Base-by-base conservation (phyloP, 23 red algal genomes). In the Agarophyton chilense region DNA sequence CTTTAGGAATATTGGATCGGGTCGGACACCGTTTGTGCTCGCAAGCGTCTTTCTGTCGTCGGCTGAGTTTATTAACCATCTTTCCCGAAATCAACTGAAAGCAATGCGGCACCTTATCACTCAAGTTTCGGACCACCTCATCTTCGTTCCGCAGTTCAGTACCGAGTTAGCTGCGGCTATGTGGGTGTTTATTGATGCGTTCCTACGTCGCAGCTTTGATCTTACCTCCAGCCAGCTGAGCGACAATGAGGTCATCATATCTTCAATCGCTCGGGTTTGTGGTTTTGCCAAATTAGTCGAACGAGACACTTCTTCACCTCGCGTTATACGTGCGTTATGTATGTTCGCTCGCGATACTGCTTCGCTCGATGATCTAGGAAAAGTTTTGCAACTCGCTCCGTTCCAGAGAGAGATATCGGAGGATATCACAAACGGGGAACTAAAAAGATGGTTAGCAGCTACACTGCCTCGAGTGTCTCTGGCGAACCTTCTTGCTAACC, bases 321-420 rank as follows among this genome's bases (percentile, higher is more conserved):
- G 63, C 14, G 85, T 49, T n/a, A 79, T 89, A 25, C 85, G 71
- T 24, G 61, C 67, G 22, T 52, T 89, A 31, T 89, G 85, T 43
- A 46, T 74, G 71, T 89, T 89, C 64, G 85, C 85, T 10, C 50
- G 55, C 25, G 85, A 89, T 41, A 89, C 51, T 24, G 56, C 61
- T 47, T 49, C 43, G 68, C 19, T 74, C 6, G 43, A 29, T 24
- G 41, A 29, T 49, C 36, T 74, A 26, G 68, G 47, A 24, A 39
- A 57, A 54, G 85, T 62, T 43, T 43, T 89, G 53, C 33, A 64
- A 47, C 25, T 65, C 17, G 39, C 31, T 35, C 38, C 71, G 11
- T 66, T 45, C 18, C 53, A 41, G 18, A 71, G 74, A 10, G 46
- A 78, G 35, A 40, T 89, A 10, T 47, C 67, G 43, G 51, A 77